These are phyloP conservation scores for Leucoagaricus sp. DNA, from an alignment of 1,284 basidiomycete species.

Conservation along the genomic window DNA sequence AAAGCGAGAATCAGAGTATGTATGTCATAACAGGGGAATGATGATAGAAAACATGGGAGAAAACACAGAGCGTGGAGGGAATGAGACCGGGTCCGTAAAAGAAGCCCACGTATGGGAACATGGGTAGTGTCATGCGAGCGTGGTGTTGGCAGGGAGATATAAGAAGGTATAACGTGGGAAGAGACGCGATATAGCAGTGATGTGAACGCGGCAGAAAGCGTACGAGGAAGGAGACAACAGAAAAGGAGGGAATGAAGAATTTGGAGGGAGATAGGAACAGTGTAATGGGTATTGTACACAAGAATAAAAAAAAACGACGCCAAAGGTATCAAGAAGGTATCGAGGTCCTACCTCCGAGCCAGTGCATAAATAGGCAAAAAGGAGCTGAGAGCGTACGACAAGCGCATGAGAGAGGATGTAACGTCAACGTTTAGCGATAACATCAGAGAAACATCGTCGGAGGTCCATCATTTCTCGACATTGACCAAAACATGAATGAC, in stretches of 20 bases:
- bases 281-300: not conserved
- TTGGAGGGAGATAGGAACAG: not conserved
- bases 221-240: not conserved
- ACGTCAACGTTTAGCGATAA: not conserved
- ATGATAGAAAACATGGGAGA: conserved; percentile 11
- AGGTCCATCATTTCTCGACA: not conserved
- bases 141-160: not conserved
- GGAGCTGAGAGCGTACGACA: too few relatives aligned
- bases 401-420: not conserved
- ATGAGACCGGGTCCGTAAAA: conserved; percentile 6
- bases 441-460: not conserved
- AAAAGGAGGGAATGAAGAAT: not conserved
- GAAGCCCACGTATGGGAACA: not conserved
- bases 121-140: not conserved
- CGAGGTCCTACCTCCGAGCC: too few relatives aligned
- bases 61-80: not conserved
- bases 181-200: not conserved
- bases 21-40: not conserved
- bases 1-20: too few relatives aligned
- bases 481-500: not conserved
- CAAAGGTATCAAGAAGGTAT: too few relatives aligned
- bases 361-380: too few relatives aligned
- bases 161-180: not conserved
- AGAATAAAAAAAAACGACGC: too few relatives aligned
- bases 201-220: not conserved